Conservation (phyloP, 2,329 filamentous ascomycete species). For the Trichophyton verrucosum region DNA sequence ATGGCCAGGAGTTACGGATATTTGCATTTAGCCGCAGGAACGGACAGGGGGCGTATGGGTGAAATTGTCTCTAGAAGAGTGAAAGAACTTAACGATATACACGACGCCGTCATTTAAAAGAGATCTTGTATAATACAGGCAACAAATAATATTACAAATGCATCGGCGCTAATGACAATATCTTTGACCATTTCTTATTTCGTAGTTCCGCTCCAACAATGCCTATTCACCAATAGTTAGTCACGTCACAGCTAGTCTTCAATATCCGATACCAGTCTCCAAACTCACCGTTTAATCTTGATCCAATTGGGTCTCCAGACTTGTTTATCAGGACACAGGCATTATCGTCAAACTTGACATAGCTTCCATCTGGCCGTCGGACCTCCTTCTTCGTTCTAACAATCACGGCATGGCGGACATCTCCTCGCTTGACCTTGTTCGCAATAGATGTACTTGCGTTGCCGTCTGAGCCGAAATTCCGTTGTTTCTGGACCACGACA, state of each 20-base stretch:
- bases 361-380: conserved; percentile 75
- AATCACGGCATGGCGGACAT: conserved; percentile 90
- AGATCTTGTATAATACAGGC: conserved; percentile 4
- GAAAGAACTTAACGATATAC: not conserved
- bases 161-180: conserved; percentile 84
- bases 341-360: conserved; percentile 93
- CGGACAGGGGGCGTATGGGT: not conserved
- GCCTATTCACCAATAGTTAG: conserved; percentile 34
- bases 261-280: not conserved
- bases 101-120: not conserved
- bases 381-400: conserved; percentile 83
- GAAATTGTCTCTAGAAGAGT: not conserved
- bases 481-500: conserved; percentile 93
- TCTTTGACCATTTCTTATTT: conserved; percentile 96
- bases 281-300: conserved; percentile 62
- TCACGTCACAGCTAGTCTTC: not conserved
- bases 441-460: conserved; percentile 61
- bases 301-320: conserved; percentile 86
- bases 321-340: conserved; percentile 97
- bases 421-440: conserved; percentile 91
- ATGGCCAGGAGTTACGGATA: not conserved
- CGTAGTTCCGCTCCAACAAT: conserved; percentile 82
- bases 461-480: conserved; percentile 50
- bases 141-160: conserved; percentile 43
- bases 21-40: not conserved